phyloP scores from a whole-genome alignment of 2,329 filamentous ascomycete genomes.

The Mollisiaceae sp. region DNA sequence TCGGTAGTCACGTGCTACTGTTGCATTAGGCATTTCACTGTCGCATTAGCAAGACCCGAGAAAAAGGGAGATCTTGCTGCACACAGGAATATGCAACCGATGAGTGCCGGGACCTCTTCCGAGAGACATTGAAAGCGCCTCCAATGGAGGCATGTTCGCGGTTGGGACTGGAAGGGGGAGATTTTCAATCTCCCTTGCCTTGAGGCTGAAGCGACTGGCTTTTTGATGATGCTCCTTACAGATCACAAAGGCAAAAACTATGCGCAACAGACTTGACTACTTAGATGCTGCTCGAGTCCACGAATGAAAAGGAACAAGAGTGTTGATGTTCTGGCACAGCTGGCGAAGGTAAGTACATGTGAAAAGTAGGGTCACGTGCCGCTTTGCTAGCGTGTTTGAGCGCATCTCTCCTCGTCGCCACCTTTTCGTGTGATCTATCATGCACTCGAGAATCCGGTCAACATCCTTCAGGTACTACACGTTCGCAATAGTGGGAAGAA shows the following conservation, averaged over 20 bases:
- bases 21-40: too few species aligned
- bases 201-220: not conserved
- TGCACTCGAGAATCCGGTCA: not conserved
- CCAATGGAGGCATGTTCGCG: not conserved
- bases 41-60: too few species aligned
- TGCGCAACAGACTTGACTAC: too few species aligned
- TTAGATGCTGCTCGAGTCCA: not conserved
- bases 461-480: not conserved
- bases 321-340: not conserved
- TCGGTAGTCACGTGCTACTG: too few species aligned
- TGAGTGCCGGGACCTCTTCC: not conserved
- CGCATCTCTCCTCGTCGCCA: not conserved
- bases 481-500: not conserved
- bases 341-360: not conserved
- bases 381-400: not conserved
- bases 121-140: not conserved
- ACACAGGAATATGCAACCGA: not conserved
- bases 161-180: not conserved
- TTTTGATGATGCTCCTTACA: not conserved
- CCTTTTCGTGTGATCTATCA: not conserved
- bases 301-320: not conserved
- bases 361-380: not conserved
- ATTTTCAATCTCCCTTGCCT: not conserved
- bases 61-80: not conserved
- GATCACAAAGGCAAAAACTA: not conserved